A percentile compares a stretch with the other conserved stretches of the same genome.
phyloP scores from a whole-genome alignment of 1,284 basidiomycete species.

The Anthracocystis walkeri region DNA sequence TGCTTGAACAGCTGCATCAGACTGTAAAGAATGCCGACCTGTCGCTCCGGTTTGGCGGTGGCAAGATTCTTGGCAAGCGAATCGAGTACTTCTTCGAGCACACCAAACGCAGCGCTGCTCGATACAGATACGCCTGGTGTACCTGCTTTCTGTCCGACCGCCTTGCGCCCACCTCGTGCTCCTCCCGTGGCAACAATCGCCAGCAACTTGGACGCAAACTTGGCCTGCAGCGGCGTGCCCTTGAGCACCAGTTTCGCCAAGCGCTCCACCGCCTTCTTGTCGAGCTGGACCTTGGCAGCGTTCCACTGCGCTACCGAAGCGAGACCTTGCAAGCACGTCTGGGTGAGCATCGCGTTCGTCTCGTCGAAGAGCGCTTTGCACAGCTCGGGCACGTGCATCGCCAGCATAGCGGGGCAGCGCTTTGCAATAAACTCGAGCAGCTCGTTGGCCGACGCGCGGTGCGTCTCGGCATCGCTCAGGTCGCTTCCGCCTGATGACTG shows the following conservation, averaged over 20 bases:
- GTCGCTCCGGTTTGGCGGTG: constrained; percentile 73
- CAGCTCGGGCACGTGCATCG: constrained; percentile 80
- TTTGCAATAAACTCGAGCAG: constrained; percentile 78
- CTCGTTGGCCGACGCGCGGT: constrained; percentile 59
- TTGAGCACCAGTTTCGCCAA: constrained; percentile 76
- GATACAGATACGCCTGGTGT: constrained; percentile 34
- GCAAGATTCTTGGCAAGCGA: constrained; percentile 75
- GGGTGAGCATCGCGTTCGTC: constrained; percentile 75
- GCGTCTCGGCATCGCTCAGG: constrained; percentile 41
- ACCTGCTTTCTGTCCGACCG: constrained; percentile 25
- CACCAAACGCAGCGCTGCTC: constrained; percentile 35
- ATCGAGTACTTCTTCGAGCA: constrained; percentile 70
- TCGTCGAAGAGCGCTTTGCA: constrained; percentile 77
- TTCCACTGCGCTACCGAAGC: constrained; percentile 40
- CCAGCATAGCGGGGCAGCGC: constrained; percentile 79
- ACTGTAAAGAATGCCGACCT: constrained; percentile 79
- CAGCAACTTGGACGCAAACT: constrained; percentile 86
- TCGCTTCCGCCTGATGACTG: constrained; percentile 21
- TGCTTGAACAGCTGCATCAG: constrained; percentile 81
- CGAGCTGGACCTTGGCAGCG: constrained; percentile 32
- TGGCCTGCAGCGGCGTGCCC: constrained; percentile 79
- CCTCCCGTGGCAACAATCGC: constrained; percentile 70
- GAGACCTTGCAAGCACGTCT: constrained; percentile 71
- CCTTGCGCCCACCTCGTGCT: constrained; percentile 28
- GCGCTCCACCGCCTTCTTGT: constrained; percentile 75